phyloP scores from a whole-genome alignment of 2,329 filamentous ascomycete genomes.

The Xylariaceae sp. region DNA sequence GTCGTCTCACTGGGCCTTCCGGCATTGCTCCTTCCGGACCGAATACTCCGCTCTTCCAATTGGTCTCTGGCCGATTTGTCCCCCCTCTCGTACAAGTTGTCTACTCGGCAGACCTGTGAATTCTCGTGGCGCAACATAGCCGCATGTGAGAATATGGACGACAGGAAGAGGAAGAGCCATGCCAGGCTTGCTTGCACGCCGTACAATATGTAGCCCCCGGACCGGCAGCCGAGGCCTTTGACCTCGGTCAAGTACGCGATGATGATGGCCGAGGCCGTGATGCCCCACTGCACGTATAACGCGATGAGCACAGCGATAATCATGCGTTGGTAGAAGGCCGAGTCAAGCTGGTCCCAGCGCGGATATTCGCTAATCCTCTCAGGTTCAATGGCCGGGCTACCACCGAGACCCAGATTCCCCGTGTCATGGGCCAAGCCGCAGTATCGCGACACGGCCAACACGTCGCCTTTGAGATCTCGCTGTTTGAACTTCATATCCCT shows the following conservation, averaged over 20 bases:
- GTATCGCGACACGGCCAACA: conserved; percentile 8
- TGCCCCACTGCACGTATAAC: conserved; percentile 17
- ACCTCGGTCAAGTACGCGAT: conserved; percentile 17
- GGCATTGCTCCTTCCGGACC: background rate
- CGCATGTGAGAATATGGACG: conserved; percentile 15
- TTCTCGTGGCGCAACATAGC: conserved; percentile 14
- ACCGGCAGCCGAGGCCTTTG: conserved; percentile 17
- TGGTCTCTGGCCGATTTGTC: background rate
- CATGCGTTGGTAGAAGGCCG: conserved; percentile 15
- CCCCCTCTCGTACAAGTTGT: background rate
- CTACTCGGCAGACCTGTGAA: background rate
- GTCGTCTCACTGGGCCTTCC: background rate
- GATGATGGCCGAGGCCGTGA: conserved; percentile 12
- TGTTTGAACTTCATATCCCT: conserved; percentile 6
- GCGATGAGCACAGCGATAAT: conserved; percentile 8
- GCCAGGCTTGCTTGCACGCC: conserved; percentile 6
- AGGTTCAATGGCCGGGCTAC: conserved; percentile 2
- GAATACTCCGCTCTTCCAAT: background rate
- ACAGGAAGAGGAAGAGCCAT: conserved; percentile 14
- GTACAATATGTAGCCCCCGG: conserved; percentile 18
- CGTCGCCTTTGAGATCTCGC: conserved; percentile 8
- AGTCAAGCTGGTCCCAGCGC: conserved; percentile 11
- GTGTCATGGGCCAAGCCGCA: conserved; percentile 8
- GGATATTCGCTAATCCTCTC: conserved; percentile 11
- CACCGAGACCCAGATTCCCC: background rate